phyloP scores from a whole-genome alignment of 768 basidiomycete genomes.

The Suillus fuscotomentosus region DNA sequence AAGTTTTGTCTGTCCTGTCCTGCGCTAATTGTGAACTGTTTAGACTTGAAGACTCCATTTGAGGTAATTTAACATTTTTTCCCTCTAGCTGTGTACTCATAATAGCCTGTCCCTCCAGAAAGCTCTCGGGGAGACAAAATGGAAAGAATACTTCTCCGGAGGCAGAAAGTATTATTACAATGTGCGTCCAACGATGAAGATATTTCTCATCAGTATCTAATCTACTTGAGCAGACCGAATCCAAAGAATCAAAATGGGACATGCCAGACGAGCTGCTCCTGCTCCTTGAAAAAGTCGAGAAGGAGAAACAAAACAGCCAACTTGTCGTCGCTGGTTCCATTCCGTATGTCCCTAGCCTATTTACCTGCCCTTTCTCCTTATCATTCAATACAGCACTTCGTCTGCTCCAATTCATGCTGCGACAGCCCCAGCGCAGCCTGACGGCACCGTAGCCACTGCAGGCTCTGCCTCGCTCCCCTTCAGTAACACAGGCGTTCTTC shows the following conservation, averaged over 20 bases:
- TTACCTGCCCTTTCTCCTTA: slow-evolving; percentile 1
- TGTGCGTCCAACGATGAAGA: slow-evolving; percentile 38
- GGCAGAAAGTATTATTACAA: slow-evolving; percentile 92
- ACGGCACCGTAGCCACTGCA: slow-evolving; percentile 44
- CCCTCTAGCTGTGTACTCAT: slow-evolving; percentile 1
- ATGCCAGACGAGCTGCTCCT: slow-evolving; percentile 90
- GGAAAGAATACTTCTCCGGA: slow-evolving; percentile 96
- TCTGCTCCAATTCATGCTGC: slow-evolving; percentile 50
- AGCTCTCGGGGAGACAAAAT: slow-evolving; percentile 85
- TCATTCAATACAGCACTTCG: slow-evolving; percentile 23
- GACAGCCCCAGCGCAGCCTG: slow-evolving; percentile 38
- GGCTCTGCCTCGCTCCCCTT: slow-evolving; percentile 59
- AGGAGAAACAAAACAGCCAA: slow-evolving; percentile 50
- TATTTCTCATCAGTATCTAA: neutral
- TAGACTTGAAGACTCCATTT: slow-evolving; percentile 88
- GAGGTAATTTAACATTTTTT: slow-evolving; percentile 53
- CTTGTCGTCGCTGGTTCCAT: slow-evolving; percentile 33
- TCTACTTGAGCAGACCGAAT: slow-evolving; percentile 54
- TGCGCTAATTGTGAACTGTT: neutral
- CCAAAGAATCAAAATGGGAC: slow-evolving; percentile 97
- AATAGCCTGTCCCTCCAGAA: slow-evolving; percentile 44
- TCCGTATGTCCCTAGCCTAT: slow-evolving; percentile 16
- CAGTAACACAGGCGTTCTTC: slow-evolving; percentile 56
- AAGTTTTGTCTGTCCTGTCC: slow-evolving; percentile 9
- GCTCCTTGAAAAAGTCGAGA: slow-evolving; percentile 83